These are phyloP conservation scores for Candida maesae DNA, from an alignment of 805 yeast species.

Conservation along the genomic window DNA sequence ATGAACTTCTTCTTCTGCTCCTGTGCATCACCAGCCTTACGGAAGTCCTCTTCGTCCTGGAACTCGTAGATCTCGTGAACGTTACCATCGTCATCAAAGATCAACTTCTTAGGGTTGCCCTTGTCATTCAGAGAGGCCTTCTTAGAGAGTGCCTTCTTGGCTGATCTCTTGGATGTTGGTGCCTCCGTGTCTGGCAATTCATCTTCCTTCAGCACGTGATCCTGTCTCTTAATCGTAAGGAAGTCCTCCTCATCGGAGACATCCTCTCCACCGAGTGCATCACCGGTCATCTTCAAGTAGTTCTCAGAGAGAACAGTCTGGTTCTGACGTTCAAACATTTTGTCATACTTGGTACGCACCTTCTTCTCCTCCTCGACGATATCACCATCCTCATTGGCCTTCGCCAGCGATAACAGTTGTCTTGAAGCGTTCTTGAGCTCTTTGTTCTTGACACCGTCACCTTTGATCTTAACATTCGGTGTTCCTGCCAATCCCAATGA, in stretches of 20 bases:
- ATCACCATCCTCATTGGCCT: conserved; percentile 65
- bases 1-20: conserved; percentile 67
- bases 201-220: conserved; percentile 64
- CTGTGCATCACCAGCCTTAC: conserved; percentile 60
- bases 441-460: conserved; percentile 45
- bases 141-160: conserved; percentile 83
- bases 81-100: conserved; percentile 91
- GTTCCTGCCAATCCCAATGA: conserved; percentile 95
- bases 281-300: conserved; percentile 68
- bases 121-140: conserved; percentile 60
- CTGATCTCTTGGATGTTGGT: conserved; percentile 79
- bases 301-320: conserved; percentile 91
- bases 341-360: conserved; percentile 84
- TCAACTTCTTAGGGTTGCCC: conserved; percentile 72
- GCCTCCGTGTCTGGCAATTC: conserved; percentile 58
- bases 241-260: conserved; percentile 55
- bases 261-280: conserved; percentile 21
- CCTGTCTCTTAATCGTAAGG: conserved; percentile 72
- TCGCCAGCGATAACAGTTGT: conserved; percentile 53
- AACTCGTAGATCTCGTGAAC: conserved; percentile 91
- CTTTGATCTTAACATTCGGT: conserved; percentile 79
- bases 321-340: conserved; percentile 93
- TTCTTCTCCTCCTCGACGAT: conserved; percentile 35
- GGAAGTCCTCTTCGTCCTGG: conserved; percentile 85
- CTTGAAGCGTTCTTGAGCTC: conserved; percentile 81